These are phyloP conservation scores for Candida ascalaphidarum DNA, from an alignment of 805 yeast species.

Conservation along the genomic window DNA sequence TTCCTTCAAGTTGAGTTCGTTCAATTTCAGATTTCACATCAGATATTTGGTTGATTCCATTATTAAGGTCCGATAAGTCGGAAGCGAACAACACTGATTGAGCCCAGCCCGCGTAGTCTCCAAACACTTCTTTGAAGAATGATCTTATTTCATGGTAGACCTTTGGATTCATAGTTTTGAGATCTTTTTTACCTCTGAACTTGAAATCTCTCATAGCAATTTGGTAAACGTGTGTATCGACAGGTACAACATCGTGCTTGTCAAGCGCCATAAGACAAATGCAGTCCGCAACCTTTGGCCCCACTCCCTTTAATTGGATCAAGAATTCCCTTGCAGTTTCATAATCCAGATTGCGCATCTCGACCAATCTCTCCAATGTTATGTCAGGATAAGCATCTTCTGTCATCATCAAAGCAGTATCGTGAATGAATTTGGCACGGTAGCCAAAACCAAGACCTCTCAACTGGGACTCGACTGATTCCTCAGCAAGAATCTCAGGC, in stretches of 20 bases:
- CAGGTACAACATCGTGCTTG: slow-evolving; percentile 82
- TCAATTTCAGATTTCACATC: slow-evolving; percentile 1
- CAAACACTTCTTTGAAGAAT: slow-evolving; percentile 67
- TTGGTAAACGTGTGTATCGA: slow-evolving; percentile 91
- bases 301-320: slow-evolving; percentile 74
- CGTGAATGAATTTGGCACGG: slow-evolving; percentile 78
- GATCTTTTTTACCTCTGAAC: slow-evolving; percentile 36
- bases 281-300: slow-evolving; percentile 98
- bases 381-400: slow-evolving; percentile 29
- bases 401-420: slow-evolving; percentile 56
- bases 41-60: slow-evolving; percentile 46
- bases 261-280: slow-evolving; percentile 87
- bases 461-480: slow-evolving; percentile 30
- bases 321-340: slow-evolving; percentile 50
- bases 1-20: no score
- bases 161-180: slow-evolving; percentile 38
- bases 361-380: slow-evolving; percentile 25
- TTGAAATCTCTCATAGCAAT: slow-evolving; percentile 79
- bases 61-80: slow-evolving; percentile 64
- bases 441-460: slow-evolving; percentile 72
- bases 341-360: slow-evolving; percentile 39
- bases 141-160: slow-evolving; percentile 49
- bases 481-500: slow-evolving; percentile 39
- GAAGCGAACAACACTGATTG: slow-evolving; percentile 90
- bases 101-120: slow-evolving; percentile 96